Evolutionary conservation across 805 yeast species (phyloP).

Genomic region (Teunomyces barrocoloradensis): DNA sequence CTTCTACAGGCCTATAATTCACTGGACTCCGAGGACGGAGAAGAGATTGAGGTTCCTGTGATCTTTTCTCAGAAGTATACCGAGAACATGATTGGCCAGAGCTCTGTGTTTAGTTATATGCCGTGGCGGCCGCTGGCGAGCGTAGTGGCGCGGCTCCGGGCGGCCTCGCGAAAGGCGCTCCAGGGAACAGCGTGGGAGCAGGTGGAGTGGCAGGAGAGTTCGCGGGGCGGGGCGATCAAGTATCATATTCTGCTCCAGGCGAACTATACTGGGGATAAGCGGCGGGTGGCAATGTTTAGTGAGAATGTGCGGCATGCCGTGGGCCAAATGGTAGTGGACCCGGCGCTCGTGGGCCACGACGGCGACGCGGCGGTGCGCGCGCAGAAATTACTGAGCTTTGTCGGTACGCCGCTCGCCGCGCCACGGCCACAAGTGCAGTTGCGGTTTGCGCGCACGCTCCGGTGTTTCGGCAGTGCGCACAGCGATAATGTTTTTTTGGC

Average conservation of each 20-base stretch:
- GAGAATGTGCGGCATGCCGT: slow-evolving; percentile 9
- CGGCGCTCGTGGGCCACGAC: slow-evolving; percentile 2
- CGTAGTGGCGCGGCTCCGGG: slow-evolving; percentile 3
- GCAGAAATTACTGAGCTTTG: slow-evolving; percentile 1
- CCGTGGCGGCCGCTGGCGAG: slow-evolving; percentile 17
- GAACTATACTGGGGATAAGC: slow-evolving; percentile 11
- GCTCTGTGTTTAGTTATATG: slow-evolving; percentile 13
- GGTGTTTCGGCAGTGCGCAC: slow-evolving; percentile 2
- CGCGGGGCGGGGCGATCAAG: slow-evolving; percentile 5
- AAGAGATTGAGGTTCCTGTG: background rate
- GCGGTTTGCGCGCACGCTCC: slow-evolving; percentile 1
- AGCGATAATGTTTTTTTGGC: slow-evolving; percentile 14
- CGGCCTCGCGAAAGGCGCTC: slow-evolving; percentile 6
- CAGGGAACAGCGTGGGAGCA: slow-evolving; percentile 3
- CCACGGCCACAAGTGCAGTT: slow-evolving; percentile 4
- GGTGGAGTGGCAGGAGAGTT: background rate
- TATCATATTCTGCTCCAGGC: slow-evolving; percentile 18
- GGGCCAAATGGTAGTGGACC: background rate
- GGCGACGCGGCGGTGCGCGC: background rate
- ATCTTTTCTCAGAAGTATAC: slow-evolving; percentile 19
- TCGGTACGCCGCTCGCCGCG: background rate
- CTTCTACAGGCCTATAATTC: slow-evolving; percentile 11
- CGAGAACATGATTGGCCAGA: slow-evolving; percentile 10
- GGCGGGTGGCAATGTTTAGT: slow-evolving; percentile 6
- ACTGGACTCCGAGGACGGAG: slow-evolving; percentile 8